Evolutionary conservation across 129 eudicot species (phyloP).

Genomic region (Flaveria sonorensis): DNA sequence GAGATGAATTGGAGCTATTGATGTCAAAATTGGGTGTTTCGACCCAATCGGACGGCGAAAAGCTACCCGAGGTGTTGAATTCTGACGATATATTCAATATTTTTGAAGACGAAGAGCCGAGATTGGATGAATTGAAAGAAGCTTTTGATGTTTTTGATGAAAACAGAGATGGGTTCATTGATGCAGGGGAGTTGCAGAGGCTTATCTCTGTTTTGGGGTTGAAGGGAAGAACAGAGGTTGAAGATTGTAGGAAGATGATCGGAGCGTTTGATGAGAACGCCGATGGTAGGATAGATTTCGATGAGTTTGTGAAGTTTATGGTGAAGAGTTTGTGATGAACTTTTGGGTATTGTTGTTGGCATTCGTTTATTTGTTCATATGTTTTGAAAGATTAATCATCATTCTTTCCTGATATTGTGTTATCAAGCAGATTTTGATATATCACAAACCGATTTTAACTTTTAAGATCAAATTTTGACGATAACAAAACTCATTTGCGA

Average conservation of each 20-base stretch:
- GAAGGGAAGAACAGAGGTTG: slow-evolving; percentile 44
- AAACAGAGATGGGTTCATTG: slow-evolving; percentile 81
- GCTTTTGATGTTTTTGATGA: slow-evolving; percentile 89
- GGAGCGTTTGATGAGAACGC: slow-evolving; percentile 56
- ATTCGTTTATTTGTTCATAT: slow-evolving; percentile 29
- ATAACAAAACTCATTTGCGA: too few relatives aligned
- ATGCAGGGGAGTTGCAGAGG: slow-evolving; percentile 66
- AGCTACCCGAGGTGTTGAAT: slow-evolving; percentile 48
- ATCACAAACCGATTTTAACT: too few relatives aligned
- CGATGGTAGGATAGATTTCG: slow-evolving; percentile 60
- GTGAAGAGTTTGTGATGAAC: slow-evolving; percentile 41
- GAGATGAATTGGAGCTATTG: slow-evolving; percentile 44
- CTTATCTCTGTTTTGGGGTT: slow-evolving; percentile 62
- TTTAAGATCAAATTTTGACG: too few relatives aligned
- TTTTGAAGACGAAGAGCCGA: slow-evolving; percentile 61
- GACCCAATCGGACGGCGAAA: slow-evolving; percentile 26
- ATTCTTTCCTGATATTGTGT: slow-evolving; percentile 12
- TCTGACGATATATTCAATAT: slow-evolving; percentile 36
- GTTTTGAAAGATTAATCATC: neutral
- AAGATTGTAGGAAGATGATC: slow-evolving; percentile 80
- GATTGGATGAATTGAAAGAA: slow-evolving; percentile 60
- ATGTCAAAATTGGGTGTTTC: slow-evolving; percentile 45
- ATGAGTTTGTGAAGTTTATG: slow-evolving; percentile 70
- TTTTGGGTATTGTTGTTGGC: neutral
- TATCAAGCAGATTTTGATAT: neutral